phyloP scores from a whole-genome alignment of 169 alveolate species.

The Nephromyces sp. region DNA sequence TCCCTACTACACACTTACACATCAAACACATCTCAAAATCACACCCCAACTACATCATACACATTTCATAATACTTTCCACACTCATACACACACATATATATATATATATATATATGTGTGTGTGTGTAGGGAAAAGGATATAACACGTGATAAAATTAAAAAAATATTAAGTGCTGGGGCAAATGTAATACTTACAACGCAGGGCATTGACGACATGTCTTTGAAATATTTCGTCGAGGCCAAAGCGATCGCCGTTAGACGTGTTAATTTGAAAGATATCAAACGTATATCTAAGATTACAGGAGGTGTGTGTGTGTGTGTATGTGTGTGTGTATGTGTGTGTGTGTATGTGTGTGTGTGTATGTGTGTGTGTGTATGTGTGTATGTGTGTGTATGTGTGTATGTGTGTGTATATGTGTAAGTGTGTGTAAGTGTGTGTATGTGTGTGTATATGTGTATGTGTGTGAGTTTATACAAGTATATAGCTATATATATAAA shows the following conservation, averaged over 20 bases:
- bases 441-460: neutral
- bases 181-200: slow-evolving; percentile 96
- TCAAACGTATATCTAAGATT: slow-evolving; percentile 87
- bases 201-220: slow-evolving; percentile 96
- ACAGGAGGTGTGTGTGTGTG: slow-evolving; percentile 74
- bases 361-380: neutral
- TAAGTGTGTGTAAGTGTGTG: neutral
- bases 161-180: slow-evolving; percentile 88
- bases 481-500: neutral
- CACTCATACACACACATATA: neutral
- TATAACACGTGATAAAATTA: slow-evolving; percentile 86
- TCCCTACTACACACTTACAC: too few species aligned
- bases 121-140: slow-evolving; percentile 79
- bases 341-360: neutral
- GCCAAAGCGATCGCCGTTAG: slow-evolving; percentile 93
- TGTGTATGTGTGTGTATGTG: neutral
- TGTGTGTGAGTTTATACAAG: neutral
- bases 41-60: too few species aligned
- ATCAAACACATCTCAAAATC: too few species aligned
- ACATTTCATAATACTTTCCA: too few species aligned
- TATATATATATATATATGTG: neutral
- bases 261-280: slow-evolving; percentile 88
- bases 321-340: neutral
- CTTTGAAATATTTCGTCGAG: slow-evolving; percentile 94
- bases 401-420: neutral